Conservation (phyloP, 2,329 filamentous ascomycete genomes). For the Colletotrichum cordylinicola region DNA sequence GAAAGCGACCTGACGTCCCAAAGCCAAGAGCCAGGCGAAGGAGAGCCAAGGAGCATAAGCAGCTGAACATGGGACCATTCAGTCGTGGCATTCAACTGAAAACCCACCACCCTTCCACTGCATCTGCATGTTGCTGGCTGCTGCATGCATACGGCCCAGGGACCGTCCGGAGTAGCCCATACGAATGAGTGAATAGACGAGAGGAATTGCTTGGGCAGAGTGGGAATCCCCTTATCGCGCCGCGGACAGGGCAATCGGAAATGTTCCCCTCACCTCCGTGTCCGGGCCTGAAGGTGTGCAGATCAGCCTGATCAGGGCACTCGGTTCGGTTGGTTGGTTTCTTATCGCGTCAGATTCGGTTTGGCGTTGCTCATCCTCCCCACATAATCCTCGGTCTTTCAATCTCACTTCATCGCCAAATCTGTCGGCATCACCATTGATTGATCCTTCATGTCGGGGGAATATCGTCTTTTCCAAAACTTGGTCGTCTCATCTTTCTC, state of each 20-base stretch:
- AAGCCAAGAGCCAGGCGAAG: not conserved
- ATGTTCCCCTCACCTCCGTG: not conserved
- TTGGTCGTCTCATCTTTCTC: not conserved
- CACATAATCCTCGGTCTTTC: constrained; percentile 1
- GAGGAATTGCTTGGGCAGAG: not conserved
- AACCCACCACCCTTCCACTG: not conserved
- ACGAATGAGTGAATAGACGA: not conserved
- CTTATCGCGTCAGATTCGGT: constrained; percentile 7
- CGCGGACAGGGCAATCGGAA: not conserved
- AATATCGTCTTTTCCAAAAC: not conserved
- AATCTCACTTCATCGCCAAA: not conserved
- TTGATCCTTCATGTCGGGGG: not conserved
- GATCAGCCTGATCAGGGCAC: constrained; percentile 10
- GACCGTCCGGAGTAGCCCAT: not conserved
- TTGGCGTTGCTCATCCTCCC: not conserved
- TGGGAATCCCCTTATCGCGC: constrained; percentile 14
- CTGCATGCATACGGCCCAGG: not conserved
- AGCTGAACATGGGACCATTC: not conserved
- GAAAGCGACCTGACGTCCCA: not conserved
- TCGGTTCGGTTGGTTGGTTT: constrained; percentile 16
- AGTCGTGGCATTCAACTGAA: not conserved
- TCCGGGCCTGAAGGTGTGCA: not conserved
- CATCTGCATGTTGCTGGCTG: constrained; percentile 1
- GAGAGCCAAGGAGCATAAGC: not conserved
- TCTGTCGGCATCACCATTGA: not conserved